Evolutionary conservation across 352 stramenopile species (phyloP).

Genomic region (Globisporangium cystogenes): DNA sequence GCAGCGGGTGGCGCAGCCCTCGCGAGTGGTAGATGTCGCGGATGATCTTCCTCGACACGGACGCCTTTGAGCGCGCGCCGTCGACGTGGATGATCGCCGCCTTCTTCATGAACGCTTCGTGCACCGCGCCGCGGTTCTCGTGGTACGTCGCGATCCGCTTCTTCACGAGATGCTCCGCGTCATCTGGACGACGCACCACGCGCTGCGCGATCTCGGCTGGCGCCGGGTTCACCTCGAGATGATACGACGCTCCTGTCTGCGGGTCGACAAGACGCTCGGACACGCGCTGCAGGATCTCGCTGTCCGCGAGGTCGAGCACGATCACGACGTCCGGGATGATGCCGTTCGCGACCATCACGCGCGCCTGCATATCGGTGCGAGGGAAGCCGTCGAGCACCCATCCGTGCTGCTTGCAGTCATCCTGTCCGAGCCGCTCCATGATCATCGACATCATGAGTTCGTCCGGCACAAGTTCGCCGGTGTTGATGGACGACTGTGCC

Average conservation of each 20-base stretch:
- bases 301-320: constrained; percentile 89
- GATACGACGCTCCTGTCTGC: constrained; percentile 73
- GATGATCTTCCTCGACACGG: constrained; percentile 34
- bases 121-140: constrained; percentile 72
- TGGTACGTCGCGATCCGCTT: constrained; percentile 76
- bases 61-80: constrained; percentile 35
- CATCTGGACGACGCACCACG: constrained; percentile 71
- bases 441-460: constrained; percentile 89
- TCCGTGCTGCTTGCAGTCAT: constrained; percentile 83
- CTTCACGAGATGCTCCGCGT: constrained; percentile 78
- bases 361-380: constrained; percentile 87
- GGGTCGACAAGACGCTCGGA: constrained; percentile 71
- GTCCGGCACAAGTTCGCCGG: constrained; percentile 89
- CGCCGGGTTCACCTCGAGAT: constrained; percentile 71
- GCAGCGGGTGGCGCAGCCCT: constrained; percentile 34
- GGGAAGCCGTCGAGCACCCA: constrained; percentile 96
- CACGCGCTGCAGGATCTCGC: constrained; percentile 82
- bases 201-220: constrained; percentile 33
- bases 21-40: constrained; percentile 45
- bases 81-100: constrained; percentile 67
- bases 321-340: constrained; percentile 87
- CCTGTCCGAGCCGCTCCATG: constrained; percentile 66
- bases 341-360: constrained; percentile 74
- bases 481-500: constrained; percentile 84
- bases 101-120: constrained; percentile 70